Conservation (phyloP, 169 alveolate species). For the Plasmodium knowlesi region DNA sequence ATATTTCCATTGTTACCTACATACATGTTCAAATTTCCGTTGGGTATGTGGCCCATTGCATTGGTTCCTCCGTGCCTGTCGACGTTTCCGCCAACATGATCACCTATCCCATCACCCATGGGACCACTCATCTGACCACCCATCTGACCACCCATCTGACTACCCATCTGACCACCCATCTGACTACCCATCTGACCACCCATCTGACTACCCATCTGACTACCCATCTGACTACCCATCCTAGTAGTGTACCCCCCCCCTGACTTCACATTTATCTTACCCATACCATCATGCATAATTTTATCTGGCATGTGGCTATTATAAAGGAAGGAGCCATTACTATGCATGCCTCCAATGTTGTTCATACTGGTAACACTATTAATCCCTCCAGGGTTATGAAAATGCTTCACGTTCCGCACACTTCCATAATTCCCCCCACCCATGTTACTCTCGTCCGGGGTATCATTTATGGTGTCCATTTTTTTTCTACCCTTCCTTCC, state of each 20-base stretch:
- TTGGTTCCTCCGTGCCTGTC: too few relatives aligned
- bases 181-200: background rate
- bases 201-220: background rate
- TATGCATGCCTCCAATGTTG: background rate
- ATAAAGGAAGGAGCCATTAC: background rate
- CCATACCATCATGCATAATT: conserved; percentile 7
- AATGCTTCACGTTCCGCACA: background rate
- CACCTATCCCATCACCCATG: background rate
- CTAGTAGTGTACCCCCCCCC: background rate
- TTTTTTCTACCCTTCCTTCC: conserved; percentile 13
- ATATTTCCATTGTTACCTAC: background rate
- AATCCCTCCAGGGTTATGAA: background rate
- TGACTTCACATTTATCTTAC: background rate
- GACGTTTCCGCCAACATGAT: too few relatives aligned
- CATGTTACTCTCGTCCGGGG: conserved; percentile 17
- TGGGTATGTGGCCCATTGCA: too few relatives aligned
- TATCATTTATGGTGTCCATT: background rate
- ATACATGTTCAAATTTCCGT: conserved; percentile 7
- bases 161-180: background rate
- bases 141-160: background rate
- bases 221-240: background rate
- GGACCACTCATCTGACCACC: background rate
- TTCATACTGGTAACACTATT: conserved; percentile 2
- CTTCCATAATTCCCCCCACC: background rate
- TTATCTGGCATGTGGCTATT: conserved; percentile 9